A percentile compares a stretch with the other conserved stretches of the same genome.
Conservation (phyloP, 768 basidiomycete genomes). For the Tylopilus subfusipes region DNA sequence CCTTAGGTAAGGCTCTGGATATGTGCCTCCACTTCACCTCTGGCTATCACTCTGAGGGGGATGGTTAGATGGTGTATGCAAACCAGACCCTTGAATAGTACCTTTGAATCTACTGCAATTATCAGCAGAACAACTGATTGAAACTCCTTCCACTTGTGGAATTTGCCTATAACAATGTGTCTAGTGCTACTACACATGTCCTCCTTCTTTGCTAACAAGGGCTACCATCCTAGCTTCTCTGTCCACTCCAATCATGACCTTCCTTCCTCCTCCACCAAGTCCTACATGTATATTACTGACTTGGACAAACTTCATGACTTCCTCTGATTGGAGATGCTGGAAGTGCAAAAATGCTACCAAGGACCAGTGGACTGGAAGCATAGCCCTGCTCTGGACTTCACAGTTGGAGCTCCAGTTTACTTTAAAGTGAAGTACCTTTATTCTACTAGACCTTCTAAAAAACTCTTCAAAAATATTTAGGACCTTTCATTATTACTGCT, state of each 20-base stretch:
- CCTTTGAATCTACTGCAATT: neutral
- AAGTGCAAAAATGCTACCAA: too few species aligned
- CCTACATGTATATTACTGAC: too few species aligned
- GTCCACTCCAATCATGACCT: neutral
- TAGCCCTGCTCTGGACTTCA: too few species aligned
- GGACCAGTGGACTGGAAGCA: too few species aligned
- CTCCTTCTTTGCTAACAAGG: neutral
- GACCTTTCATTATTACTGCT: too few species aligned
- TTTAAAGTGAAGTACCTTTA: too few species aligned
- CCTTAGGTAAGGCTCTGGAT: neutral
- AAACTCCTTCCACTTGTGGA: neutral
- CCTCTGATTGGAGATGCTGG: too few species aligned
- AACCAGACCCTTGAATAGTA: slow-evolving; percentile 1
- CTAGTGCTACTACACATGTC: neutral
- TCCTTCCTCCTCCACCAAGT: neutral
- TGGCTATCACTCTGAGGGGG: neutral
- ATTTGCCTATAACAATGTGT: neutral
- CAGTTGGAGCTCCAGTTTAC: too few species aligned
- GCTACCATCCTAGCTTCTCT: neutral
- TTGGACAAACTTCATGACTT: too few species aligned
- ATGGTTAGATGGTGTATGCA: neutral
- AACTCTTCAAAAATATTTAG: too few species aligned
- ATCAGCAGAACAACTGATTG: slow-evolving; percentile 3
- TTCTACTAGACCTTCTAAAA: too few species aligned
- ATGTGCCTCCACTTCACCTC: neutral